Evolutionary conservation across 129 eudicot genomes (phyloP).

Genomic region (Lactuca sativa): DNA sequence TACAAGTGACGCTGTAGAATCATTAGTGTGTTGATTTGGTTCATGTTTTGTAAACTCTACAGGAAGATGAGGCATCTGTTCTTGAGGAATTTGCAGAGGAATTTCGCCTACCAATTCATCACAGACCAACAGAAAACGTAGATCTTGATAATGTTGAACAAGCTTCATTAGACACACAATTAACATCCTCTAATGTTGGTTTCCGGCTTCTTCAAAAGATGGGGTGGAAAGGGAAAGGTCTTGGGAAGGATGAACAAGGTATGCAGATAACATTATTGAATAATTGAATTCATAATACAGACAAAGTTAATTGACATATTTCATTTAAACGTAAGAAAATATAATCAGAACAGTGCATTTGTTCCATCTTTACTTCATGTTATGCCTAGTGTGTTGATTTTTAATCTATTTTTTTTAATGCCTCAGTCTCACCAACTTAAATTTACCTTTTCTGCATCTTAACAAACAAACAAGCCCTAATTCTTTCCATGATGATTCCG

Average conservation of each 20-base stretch:
- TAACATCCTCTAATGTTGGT: slow-evolving; percentile 86
- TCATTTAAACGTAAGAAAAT: too few species aligned
- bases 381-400: too few species aligned
- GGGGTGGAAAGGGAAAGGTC: slow-evolving; percentile 99
- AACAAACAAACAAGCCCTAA: background rate
- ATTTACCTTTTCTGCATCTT: too few species aligned
- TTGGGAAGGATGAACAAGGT: slow-evolving; percentile 98
- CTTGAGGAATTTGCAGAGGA: slow-evolving; percentile 77
- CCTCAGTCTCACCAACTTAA: too few species aligned
- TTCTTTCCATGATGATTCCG: slow-evolving; percentile 10
- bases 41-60: slow-evolving; percentile 1
- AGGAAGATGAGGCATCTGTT: slow-evolving; percentile 56
- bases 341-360: too few species aligned
- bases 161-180: slow-evolving; percentile 81
- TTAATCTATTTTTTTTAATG: too few species aligned
- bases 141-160: slow-evolving; percentile 92
- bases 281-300: too few species aligned
- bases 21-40: slow-evolving; percentile 4
- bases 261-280: slow-evolving; percentile 16
- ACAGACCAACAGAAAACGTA: slow-evolving; percentile 85
- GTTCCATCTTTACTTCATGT: too few species aligned
- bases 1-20: background rate
- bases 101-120: slow-evolving; percentile 82
- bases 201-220: slow-evolving; percentile 92
- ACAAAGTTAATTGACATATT: too few species aligned